phyloP scores from a whole-genome alignment of 768 basidiomycete genomes.

The Neoboletus subvelutipes region DNA sequence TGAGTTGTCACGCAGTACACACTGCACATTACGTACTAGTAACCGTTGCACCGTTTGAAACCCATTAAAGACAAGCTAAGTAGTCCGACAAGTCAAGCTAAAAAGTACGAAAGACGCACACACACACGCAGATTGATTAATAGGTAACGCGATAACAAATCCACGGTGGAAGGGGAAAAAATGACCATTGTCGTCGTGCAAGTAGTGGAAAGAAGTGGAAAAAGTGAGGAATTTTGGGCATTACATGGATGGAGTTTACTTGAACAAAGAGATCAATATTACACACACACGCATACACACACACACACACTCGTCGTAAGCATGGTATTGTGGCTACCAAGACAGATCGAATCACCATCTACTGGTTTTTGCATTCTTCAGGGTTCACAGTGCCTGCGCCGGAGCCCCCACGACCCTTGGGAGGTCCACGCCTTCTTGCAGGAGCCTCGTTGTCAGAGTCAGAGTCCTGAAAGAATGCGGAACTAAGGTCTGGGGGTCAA shows the following conservation, averaged over 20 bases:
- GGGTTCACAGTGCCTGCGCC: slow-evolving; percentile 48
- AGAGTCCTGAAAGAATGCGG: slow-evolving; percentile 48
- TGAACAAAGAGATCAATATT: slow-evolving; percentile 14
- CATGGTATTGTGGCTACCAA: slow-evolving; percentile 21
- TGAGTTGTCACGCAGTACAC: too few relatives aligned
- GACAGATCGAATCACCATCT: slow-evolving; percentile 21
- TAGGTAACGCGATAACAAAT: slow-evolving; percentile 9
- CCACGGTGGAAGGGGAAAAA: slow-evolving; percentile 4
- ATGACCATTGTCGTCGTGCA: slow-evolving; percentile 1
- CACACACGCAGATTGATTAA: slow-evolving; percentile 13
- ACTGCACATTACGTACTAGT: not conserved
- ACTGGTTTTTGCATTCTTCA: slow-evolving; percentile 94
- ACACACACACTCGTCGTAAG: slow-evolving; percentile 9
- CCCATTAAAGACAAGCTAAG: slow-evolving; percentile 22
- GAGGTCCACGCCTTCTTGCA: slow-evolving; percentile 54
- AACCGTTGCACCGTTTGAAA: slow-evolving; percentile 5
- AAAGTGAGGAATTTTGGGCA: not conserved
- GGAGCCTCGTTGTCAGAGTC: slow-evolving; percentile 68
- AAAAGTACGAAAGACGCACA: slow-evolving; percentile 11
- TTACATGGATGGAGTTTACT: slow-evolving; percentile 17
- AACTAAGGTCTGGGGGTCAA: slow-evolving; percentile 21
- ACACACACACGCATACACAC: slow-evolving; percentile 12
- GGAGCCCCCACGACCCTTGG: slow-evolving; percentile 53
- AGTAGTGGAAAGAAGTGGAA: not conserved
- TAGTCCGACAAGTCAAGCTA: slow-evolving; percentile 12